Evolutionary conservation across 1,139 yeast genomes (phyloP).

Genomic region (Saccharomyces hybrid): DNA sequence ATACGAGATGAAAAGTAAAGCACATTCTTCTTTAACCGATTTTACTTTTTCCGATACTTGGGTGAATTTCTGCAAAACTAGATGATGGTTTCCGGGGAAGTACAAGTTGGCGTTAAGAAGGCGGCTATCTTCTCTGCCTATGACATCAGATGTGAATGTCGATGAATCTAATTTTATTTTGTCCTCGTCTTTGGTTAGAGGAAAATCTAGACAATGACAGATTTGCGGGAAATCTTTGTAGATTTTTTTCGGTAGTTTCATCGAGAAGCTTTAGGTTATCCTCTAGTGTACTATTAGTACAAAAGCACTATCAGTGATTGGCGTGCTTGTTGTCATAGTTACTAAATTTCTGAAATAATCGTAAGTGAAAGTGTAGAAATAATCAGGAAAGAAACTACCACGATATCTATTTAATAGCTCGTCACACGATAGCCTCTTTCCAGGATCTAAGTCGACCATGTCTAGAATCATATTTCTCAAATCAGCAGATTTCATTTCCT

Average conservation of each 20-base stretch:
- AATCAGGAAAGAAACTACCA: constrained; percentile 55
- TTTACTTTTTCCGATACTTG: constrained; percentile 3
- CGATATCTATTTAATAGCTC: constrained; percentile 46
- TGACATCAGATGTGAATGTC: constrained; percentile 6
- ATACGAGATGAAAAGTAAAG: constrained; percentile 56
- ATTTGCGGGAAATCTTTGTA: constrained; percentile 51
- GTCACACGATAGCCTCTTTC: constrained; percentile 47
- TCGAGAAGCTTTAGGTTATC: constrained; percentile 46
- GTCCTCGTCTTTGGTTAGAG: constrained; percentile 17
- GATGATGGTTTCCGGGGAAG: neutral
- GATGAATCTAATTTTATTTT: neutral
- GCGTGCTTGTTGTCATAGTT: constrained; percentile 26
- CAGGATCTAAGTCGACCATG: constrained; percentile 61
- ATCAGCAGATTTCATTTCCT: constrained; percentile 42
- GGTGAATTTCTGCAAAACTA: constrained; percentile 5
- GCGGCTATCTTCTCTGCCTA: constrained; percentile 1
- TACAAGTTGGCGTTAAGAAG: neutral
- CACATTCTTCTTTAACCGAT: constrained; percentile 38
- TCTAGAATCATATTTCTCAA: constrained; percentile 49
- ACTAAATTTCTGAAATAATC: constrained; percentile 49
- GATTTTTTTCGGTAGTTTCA: constrained; percentile 48
- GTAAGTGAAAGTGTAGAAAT: constrained; percentile 64
- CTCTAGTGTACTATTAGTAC: constrained; percentile 19
- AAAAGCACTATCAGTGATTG: constrained; percentile 19
- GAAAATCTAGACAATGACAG: constrained; percentile 41